Base-by-base conservation (phyloP, 768 basidiomycete genomes). In the Clavulina sp. region DNA sequence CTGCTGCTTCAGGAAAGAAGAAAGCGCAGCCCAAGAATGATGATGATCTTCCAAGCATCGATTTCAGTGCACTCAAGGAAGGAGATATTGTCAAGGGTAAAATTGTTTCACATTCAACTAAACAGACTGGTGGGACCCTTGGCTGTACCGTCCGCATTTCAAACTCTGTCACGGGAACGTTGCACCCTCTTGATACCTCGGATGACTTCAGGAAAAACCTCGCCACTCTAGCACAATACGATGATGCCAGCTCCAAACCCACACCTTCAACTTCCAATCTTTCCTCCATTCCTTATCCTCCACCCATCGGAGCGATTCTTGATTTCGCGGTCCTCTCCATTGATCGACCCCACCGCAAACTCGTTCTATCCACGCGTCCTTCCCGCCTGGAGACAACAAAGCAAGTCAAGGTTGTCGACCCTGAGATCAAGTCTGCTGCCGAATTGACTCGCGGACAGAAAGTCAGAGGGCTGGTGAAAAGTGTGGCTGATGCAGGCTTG, bases 381-480 rank as follows among this genome's bases (percentile, higher is more conserved):
- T 93, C 91, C 5, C 73, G 77, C 52, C 63, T 87, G 57, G 64
- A 74, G 48, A 73, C 77, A 29, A 69, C 71, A n/a, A 65, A 71
- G 48, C 60, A 60, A 19, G 66, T 68, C 13, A 61, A 69, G 5
- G 65, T 86, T 1, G 67, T 73, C 9, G 86, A 92, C 63, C 71
- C 72, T 43, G 84, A 88, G 62, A 74, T 91, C 55, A 66, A 65
- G n/a, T 62, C 63, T 28, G 53, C 86, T 6, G 66, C 68, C 2
- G 78, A 82, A 47, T 62, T 93, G 21, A 73, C 80, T 58, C 70
- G 74, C 23, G 92, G 89, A 3, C 70, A 82, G 49, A 74, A 69
- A n/a, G 68, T 92, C 18, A 75, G 88, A 50, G 93, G 93, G 7
- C 87, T 93, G 61, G 74, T 96, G 61, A 95, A 88, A 68, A 85